Conservation (phyloP, 371 early-diverging fungal genomes). For the Zopfochytrium polystomum region DNA sequence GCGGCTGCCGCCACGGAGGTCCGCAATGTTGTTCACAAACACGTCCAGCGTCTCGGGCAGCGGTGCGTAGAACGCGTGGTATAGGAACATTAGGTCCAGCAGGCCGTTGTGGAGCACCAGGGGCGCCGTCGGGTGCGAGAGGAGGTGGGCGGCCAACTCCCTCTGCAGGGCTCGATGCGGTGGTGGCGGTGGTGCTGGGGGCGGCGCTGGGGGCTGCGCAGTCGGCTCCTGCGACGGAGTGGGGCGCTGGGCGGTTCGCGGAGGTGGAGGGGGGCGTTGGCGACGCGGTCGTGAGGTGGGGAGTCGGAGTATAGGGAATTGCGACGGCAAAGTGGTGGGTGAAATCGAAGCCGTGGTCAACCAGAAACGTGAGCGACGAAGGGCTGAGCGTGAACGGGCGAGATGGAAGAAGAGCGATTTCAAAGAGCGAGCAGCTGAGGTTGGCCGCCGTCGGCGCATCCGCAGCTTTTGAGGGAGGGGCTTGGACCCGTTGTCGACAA, state of each 20-base stretch:
- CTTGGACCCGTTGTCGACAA: slow-evolving; percentile 16
- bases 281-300: too few species aligned
- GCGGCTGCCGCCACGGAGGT: slow-evolving; percentile 69
- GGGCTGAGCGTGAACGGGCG: slow-evolving; percentile 57
- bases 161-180: slow-evolving; percentile 45
- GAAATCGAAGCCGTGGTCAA: slow-evolving; percentile 79
- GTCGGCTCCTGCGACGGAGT: too few species aligned
- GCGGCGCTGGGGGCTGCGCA: slow-evolving; percentile 12
- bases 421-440: too few species aligned
- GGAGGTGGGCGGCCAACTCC: slow-evolving; percentile 47
- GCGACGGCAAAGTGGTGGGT: slow-evolving; percentile 69
- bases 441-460: slow-evolving; percentile 34
- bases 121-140: slow-evolving; percentile 51
- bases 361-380: slow-evolving; percentile 69
- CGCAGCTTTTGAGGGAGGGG: not conserved
- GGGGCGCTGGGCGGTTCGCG: too few species aligned
- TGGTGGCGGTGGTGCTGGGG: slow-evolving; percentile 6
- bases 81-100: slow-evolving; percentile 83
- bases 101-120: slow-evolving; percentile 88
- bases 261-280: too few species aligned
- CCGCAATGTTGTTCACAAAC: slow-evolving; percentile 69
- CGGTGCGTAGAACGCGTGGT: slow-evolving; percentile 73
- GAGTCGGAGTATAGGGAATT: slow-evolving; percentile 60
- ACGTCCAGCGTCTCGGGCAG: slow-evolving; percentile 66
- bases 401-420: slow-evolving; percentile 51